Base-by-base conservation (phyloP, 2,329 filamentous ascomycete species). In the Alternaria novae-zelandiae region DNA sequence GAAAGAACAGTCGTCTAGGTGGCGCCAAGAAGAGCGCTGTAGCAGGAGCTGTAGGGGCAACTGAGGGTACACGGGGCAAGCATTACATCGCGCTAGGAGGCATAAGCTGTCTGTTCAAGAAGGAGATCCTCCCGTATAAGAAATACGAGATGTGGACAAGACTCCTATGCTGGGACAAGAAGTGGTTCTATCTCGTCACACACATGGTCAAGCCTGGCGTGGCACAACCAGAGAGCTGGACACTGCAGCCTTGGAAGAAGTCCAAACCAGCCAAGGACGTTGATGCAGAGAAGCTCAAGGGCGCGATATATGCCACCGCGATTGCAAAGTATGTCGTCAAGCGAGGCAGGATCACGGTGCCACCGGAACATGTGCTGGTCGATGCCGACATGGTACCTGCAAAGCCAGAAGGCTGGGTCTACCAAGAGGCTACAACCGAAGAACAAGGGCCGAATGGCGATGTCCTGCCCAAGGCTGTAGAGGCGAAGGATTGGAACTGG, bases 361-460 rank as follows among this genome's bases (percentile, higher is more conserved):
- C 94, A 68, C 94, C 96, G 0, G 91, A 94, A 70, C 85, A 91
- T 50, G 84, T 95, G 8, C 84, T 98, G 25, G 84, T 87, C 46
- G 87, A 90, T 36, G 90, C 90, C 54, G 89, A 89, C 2, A 83
- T 97, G 76, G 82, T 98, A 54, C 96, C 96, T 0, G 82, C 86
- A 61, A 86, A 89, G 51, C 93, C 93, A 0, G 89, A 86, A 11
- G 90, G 89, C 2, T 78, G 75, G 75, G 68, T 74, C 1, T 78
- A 74, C 45, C 63, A 68, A 12, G 65, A 62, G 2, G 59, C 45
- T 3, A 32, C 23, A 21, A 43, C 60, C 8, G 59, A 67, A 13
- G 67, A 75, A 12, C 57, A 49, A 8, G 54, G 65, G 26, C 20
- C 46, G 6, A 62, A 70, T 32, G 61, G 26, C 13, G 49, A 59